phyloP scores from a whole-genome alignment of 192 early-diverging fungal genomes.

The Pecoramyces ruminantium region DNA sequence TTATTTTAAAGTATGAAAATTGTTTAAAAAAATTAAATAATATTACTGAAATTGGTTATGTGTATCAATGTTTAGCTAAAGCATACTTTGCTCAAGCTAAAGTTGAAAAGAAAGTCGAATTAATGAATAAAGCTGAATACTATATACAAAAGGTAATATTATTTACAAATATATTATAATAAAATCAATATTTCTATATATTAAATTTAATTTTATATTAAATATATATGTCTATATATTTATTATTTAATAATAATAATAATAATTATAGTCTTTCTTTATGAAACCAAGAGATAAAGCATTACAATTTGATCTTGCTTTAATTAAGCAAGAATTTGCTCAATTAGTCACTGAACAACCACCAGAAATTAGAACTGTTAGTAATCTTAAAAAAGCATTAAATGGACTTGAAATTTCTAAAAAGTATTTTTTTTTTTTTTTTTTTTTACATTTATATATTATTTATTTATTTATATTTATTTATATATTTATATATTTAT shows the following conservation, averaged over 20 bases:
- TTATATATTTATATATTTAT: conserved; percentile 5
- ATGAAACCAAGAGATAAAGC: conserved; percentile 30
- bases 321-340: conserved; percentile 70
- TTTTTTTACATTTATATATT: too few relatives aligned
- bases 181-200: too few relatives aligned
- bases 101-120: conserved; percentile 34
- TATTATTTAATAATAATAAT: too few relatives aligned
- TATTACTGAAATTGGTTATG: conserved; percentile 19
- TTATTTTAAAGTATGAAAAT: conserved; percentile 48
- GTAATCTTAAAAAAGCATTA: conserved; percentile 33
- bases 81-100: conserved; percentile 34
- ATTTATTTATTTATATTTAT: too few relatives aligned
- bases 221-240: too few relatives aligned
- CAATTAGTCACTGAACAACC: conserved; percentile 59
- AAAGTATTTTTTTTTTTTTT: not conserved
- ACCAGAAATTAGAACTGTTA: conserved; percentile 35
- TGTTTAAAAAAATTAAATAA: conserved; percentile 32
- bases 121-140: conserved; percentile 35
- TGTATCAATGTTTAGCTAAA: conserved; percentile 32
- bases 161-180: too few relatives aligned
- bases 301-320: conserved; percentile 49
- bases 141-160: conserved; percentile 26
- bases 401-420: conserved; percentile 30
- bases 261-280: not conserved
- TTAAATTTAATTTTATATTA: too few relatives aligned